Evolutionary conservation across 192 early-diverging fungal genomes (phyloP), one percentile per base, ranked within the genome.

Genomic region (Phycomyces blakesleeanus): DNA sequence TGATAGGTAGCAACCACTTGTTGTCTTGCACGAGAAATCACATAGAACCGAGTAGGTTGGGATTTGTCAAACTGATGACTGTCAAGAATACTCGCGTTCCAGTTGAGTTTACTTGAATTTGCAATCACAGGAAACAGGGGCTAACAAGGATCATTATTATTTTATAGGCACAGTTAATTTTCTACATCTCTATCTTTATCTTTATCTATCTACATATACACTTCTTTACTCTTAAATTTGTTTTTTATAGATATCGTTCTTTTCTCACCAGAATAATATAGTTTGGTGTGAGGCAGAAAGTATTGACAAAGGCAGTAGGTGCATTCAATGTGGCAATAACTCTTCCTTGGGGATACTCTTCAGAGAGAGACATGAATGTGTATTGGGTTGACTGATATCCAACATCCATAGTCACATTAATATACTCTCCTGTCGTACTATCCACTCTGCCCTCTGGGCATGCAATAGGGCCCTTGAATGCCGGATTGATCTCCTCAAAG

Each of bases 361-460:
- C 79, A 39, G 81, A 81, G 21, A 86, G 71, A 1, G 87, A 78
- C 39, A 89, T 84, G 55, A 91, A 85, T 26, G 80, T 78, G 68
- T 87, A 91, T 34, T 78, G 77, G 0, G 87, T 87, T 5, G 77
- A 78, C n/a, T 85, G 80, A 66, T 82, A 83, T 12, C 87, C 87
- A 25, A 87, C 75, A 55, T 91, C 87, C 81, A 87, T 81, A n/a
- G 83, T 74, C 40, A 90, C 86, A 21, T 87, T 85, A 64, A 93
- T 86, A 66, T 86, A 81, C 69, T 93, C 88, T 47, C 88, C 83
- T 14, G 88, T 89, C 37, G 74, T 59, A 7, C 79, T 54, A 69
- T 93, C 91, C 61, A 78, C 86, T 61, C 88, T 84, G 34, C 83
- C 76, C 64, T 93, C 88, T 29, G 91, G 85, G 27, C 83, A 80